Evolutionary conservation across 345 rosid species (phyloP), one percentile per base, ranked within the genome.

Genomic region (Syzygium grande): DNA sequence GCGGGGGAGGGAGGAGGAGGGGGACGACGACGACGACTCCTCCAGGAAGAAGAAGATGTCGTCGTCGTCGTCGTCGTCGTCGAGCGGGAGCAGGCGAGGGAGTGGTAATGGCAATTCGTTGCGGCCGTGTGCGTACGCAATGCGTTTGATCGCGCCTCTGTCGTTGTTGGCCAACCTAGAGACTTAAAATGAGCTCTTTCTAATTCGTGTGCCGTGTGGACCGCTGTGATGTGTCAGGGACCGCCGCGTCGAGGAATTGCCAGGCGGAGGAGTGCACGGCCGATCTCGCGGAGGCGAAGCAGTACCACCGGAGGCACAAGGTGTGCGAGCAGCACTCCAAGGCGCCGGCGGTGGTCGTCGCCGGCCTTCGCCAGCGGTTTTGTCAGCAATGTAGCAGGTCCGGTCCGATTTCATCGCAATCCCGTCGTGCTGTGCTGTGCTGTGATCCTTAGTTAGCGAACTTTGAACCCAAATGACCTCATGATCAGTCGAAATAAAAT

Each of bases 361-460:
- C 86, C 85, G 98, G 98, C 3, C 68, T 92, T 21, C 91, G 86
- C 89, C 95, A 96, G 91, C 92, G 98, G 41, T 95, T 96, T 68
- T 95, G 98, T 88, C 97, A 96, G 87, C 98, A 96, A 94, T 95
- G 97, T 87, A 96, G 97, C 95, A 95, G 96, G 98, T 94, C 85
- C 11, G 53, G 17, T 56, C 83, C 27, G 49, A 73, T 73, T 11
- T 38, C 11, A 9, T 38, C 4, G 27, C 1, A 22, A 38, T 73
- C 80, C 49, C 19, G 49, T 38, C 3, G 27, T 9, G 14, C 10
- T 0, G 7, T 7, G 11, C 29, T 3, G 1, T 34, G 46, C 4
- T 4, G 7, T 1, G 2, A 73, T 34, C 80, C 43, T 19, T 5
- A 38, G 83, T 4, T 4, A 38, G 27, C 38, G 83, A 38, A 19